These are phyloP conservation scores for Diaporthe ampelina DNA, from an alignment of 2,329 filamentous ascomycete genomes.

Conservation along the genomic window DNA sequence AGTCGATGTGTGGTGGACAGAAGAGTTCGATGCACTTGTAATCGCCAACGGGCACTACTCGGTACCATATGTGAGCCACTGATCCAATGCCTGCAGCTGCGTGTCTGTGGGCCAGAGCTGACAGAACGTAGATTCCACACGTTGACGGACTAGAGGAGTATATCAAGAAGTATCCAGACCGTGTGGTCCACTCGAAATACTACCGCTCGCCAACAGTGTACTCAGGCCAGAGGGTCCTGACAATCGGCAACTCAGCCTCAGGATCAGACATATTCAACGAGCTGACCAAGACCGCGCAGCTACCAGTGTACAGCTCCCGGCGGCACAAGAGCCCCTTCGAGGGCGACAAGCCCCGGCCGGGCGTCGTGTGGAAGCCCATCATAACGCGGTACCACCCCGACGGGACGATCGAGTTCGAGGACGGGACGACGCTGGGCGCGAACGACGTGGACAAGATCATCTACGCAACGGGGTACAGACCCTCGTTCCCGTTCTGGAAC, in stretches of 20 bases:
- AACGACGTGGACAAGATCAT: slow-evolving; percentile 55
- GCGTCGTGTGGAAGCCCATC: slow-evolving; percentile 67
- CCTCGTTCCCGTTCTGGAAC: slow-evolving; percentile 66
- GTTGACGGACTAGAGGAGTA: slow-evolving; percentile 61
- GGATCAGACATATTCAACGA: slow-evolving; percentile 57
- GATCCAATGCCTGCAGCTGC: not conserved
- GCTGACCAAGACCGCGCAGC: slow-evolving; percentile 52
- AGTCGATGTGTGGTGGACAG: slow-evolving; percentile 68
- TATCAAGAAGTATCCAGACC: slow-evolving; percentile 53
- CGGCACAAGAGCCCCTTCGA: slow-evolving; percentile 65
- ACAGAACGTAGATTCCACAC: slow-evolving; percentile 55
- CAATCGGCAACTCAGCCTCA: slow-evolving; percentile 61
- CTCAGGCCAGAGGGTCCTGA: slow-evolving; percentile 51
- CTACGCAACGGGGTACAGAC: slow-evolving; percentile 59
- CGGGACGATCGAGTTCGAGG: slow-evolving; percentile 59
- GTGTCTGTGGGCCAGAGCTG: not conserved
- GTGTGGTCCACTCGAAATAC: slow-evolving; percentile 60
- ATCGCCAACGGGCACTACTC: slow-evolving; percentile 61
- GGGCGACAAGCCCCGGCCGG: slow-evolving; percentile 59
- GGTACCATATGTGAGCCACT: slow-evolving; percentile 58
- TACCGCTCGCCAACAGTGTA: slow-evolving; percentile 57
- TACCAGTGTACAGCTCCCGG: slow-evolving; percentile 66
- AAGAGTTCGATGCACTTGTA: slow-evolving; percentile 61
- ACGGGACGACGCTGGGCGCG: slow-evolving; percentile 50
- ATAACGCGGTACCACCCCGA: slow-evolving; percentile 59